Percentiles rank a stretch among this genome's conserved stretches.
Evolutionary conservation across 2,329 filamentous ascomycete genomes (phyloP).

Genomic region (Colletotrichum cereale): DNA sequence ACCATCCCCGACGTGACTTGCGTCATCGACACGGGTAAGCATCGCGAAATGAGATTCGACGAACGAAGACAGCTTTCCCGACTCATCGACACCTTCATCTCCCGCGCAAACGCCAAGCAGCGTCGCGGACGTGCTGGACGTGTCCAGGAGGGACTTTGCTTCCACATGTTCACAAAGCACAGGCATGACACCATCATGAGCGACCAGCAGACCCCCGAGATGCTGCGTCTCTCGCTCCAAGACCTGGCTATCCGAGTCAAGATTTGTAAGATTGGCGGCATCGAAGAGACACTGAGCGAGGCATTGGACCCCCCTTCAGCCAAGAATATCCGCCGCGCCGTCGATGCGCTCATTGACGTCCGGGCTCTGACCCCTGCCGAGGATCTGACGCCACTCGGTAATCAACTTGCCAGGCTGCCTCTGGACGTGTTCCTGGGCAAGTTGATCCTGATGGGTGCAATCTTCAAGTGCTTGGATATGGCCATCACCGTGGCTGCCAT

Average conservation of each 20-base stretch:
- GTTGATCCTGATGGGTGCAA: conserved; percentile 85
- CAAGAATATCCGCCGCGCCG: conserved; percentile 92
- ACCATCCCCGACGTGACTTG: conserved; percentile 98
- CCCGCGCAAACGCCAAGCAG: conserved; percentile 94
- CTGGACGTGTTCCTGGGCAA: conserved; percentile 96
- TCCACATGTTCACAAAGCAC: conserved; percentile 93
- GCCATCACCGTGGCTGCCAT: conserved; percentile 93
- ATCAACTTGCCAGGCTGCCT: conserved; percentile 88
- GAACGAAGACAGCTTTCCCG: conserved; percentile 91
- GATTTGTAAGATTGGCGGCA: conserved; percentile 94
- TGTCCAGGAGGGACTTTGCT: conserved; percentile 95
- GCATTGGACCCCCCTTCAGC: conserved; percentile 91
- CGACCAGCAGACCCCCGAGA: conserved; percentile 95
- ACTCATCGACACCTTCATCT: conserved; percentile 95
- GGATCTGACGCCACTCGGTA: conserved; percentile 87
- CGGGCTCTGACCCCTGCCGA: conserved; percentile 86
- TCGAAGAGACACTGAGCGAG: conserved; percentile 88
- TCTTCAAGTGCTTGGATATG: conserved; percentile 93
- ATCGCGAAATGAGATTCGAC: conserved; percentile 97
- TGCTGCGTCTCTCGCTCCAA: conserved; percentile 92
- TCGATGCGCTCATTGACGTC: conserved; percentile 94
- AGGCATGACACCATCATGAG: conserved; percentile 88
- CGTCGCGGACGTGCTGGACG: conserved; percentile 92
- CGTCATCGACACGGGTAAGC: conserved; percentile 95
- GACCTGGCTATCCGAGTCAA: conserved; percentile 97